These are phyloP conservation scores for Athelia sp. DNA, from an alignment of 1,284 basidiomycete genomes.

Conservation along the genomic window DNA sequence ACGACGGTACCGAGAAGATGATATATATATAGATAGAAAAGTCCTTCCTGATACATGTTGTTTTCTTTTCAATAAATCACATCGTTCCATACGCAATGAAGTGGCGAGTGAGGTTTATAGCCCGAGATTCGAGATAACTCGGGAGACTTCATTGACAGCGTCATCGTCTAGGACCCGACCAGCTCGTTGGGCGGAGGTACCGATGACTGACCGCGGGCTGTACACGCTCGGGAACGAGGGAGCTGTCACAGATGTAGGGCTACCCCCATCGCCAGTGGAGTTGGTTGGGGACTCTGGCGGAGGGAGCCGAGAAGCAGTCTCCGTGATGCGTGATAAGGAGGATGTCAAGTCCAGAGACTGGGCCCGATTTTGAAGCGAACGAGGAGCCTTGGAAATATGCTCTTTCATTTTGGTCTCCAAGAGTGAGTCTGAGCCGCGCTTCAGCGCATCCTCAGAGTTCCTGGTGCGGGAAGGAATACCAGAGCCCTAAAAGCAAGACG, in stretches of 20 bases:
- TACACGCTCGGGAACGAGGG: conserved; percentile 83
- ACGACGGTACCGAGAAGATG: conserved; percentile 4
- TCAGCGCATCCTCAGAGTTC: conserved; percentile 68
- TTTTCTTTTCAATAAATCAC: conserved; percentile 9
- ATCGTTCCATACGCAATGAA: not conserved
- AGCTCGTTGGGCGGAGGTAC: conserved; percentile 38
- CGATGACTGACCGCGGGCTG: conserved; percentile 50
- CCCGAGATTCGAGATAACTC: conserved; percentile 75
- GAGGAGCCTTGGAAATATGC: conserved; percentile 59
- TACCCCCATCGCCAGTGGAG: conserved; percentile 64
- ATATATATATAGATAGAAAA: conserved; percentile 8
- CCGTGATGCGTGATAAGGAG: conserved; percentile 72
- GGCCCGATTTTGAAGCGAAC: conserved; percentile 72
- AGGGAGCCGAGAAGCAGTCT: conserved; percentile 52
- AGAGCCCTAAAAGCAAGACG: conserved; percentile 49
- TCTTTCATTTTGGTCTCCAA: conserved; percentile 85
- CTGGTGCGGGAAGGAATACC: conserved; percentile 60
- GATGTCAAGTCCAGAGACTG: conserved; percentile 78
- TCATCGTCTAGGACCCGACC: conserved; percentile 55
- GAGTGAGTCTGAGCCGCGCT: conserved; percentile 83
- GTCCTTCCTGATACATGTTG: conserved; percentile 16
- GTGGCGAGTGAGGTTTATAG: conserved; percentile 34
- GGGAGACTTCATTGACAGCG: conserved; percentile 64
- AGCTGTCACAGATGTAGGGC: conserved; percentile 66
- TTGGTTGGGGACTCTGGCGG: conserved; percentile 75